phyloP scores from a whole-genome alignment of 257 asterid genomes.

The Prunella vulgaris region DNA sequence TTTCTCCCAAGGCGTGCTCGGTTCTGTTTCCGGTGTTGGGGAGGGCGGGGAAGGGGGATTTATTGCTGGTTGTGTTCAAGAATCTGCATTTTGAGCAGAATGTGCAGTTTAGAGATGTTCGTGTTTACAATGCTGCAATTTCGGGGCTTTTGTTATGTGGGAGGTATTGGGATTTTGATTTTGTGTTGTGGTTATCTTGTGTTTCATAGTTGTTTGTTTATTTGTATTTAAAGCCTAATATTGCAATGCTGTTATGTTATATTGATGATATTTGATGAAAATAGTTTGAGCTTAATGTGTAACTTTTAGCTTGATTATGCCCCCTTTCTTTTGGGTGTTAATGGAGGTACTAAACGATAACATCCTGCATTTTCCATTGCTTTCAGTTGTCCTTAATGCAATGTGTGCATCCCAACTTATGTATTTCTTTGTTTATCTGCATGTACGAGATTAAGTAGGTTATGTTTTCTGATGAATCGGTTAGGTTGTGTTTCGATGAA shows the following conservation, averaged over 20 bases:
- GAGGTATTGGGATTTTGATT: slow-evolving; percentile 45
- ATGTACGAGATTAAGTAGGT: neutral
- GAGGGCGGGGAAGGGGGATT: slow-evolving; percentile 60
- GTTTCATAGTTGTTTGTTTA: neutral
- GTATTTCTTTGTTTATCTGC: too few relatives aligned
- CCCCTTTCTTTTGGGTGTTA: neutral
- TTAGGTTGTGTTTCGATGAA: neutral
- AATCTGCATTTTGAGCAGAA: slow-evolving; percentile 61
- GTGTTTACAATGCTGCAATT: slow-evolving; percentile 73
- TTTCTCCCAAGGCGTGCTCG: slow-evolving; percentile 66
- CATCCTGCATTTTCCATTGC: neutral
- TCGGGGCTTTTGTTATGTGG: slow-evolving; percentile 64
- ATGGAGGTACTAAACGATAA: neutral
- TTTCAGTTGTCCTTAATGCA: neutral
- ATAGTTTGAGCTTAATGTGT: neutral
- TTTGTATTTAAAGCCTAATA: neutral
- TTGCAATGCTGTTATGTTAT: neutral
- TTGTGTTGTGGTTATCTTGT: neutral
- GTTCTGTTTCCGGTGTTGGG: slow-evolving; percentile 69
- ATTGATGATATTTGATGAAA: neutral
- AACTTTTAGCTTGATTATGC: neutral
- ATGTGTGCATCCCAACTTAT: too few relatives aligned
- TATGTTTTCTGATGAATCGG: neutral
- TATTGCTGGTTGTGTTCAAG: slow-evolving; percentile 51
- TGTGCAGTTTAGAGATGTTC: slow-evolving; percentile 54